Evolutionary conservation across 2,329 filamentous ascomycete genomes (phyloP).

Genomic region (Rhexocercosporidium sp.): DNA sequence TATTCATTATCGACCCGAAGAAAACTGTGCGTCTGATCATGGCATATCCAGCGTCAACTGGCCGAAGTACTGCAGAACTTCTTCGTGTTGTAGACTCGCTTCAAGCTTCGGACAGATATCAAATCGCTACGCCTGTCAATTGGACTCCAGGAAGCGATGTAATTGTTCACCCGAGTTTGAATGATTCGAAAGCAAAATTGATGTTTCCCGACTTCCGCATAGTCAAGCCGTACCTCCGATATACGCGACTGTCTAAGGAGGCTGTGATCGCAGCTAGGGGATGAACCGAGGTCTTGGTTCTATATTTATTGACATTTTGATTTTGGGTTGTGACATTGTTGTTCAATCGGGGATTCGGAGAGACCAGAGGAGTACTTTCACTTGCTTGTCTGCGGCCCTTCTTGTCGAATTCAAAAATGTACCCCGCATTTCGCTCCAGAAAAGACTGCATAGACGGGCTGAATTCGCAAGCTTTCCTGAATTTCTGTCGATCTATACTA

Average conservation of each 20-base stretch:
- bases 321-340: no score
- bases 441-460: no score
- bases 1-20: constrained; percentile 92
- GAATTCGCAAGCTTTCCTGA: no score
- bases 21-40: constrained; percentile 94
- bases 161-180: constrained; percentile 84
- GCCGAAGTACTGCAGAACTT: constrained; percentile 81
- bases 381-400: no score
- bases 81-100: constrained; percentile 80
- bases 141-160: constrained; percentile 90
- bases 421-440: no score
- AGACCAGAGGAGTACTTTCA: no score
- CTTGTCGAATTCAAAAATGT: no score
- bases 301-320: no score
- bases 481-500: no score
- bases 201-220: constrained; percentile 80
- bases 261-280: background rate
- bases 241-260: constrained; percentile 68
- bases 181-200: constrained; percentile 83
- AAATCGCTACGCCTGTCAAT: constrained; percentile 87
- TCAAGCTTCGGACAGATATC: constrained; percentile 86
- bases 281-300: background rate
- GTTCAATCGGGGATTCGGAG: no score
- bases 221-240: constrained; percentile 76
- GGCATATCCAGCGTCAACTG: constrained; percentile 89